phyloP scores from a whole-genome alignment of 768 basidiomycete species.

The Mycena polygramma region DNA sequence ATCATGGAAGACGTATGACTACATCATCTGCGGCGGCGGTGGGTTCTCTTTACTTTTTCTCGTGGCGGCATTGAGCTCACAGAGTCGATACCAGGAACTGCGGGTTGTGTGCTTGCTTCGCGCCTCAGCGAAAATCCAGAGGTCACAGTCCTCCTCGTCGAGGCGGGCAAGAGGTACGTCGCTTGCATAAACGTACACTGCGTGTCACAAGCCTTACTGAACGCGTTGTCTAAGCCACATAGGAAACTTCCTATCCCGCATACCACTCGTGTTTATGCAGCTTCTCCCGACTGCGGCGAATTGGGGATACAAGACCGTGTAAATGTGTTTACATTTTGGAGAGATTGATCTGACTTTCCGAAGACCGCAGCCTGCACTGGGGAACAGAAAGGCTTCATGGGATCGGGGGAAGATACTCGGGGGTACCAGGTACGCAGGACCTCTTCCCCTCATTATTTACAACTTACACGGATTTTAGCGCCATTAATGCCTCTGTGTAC shows the following conservation, averaged over 20 bases:
- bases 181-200: too few relatives aligned
- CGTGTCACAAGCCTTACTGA: too few relatives aligned
- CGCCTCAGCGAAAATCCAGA: constrained; percentile 55
- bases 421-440: constrained; percentile 14
- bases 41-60: background rate
- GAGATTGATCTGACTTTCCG: background rate
- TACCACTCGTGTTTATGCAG: constrained; percentile 34
- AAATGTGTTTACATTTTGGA: background rate
- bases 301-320: constrained; percentile 38
- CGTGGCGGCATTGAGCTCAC: background rate
- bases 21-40: constrained; percentile 29
- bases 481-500: constrained; percentile 37
- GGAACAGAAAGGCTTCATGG: constrained; percentile 1
- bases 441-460: background rate
- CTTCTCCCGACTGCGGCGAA: constrained; percentile 31
- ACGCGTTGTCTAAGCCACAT: constrained; percentile 9
- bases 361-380: constrained; percentile 24
- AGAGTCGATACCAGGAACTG: constrained; percentile 47
- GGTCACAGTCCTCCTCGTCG: constrained; percentile 55
- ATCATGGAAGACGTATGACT: constrained; percentile 31
- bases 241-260: constrained; percentile 28
- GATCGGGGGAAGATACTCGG: constrained; percentile 36
- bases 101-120: constrained; percentile 60
- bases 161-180: constrained; percentile 52
- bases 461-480: background rate